Conservation (phyloP, 257 asterid species). For the Rhazya stricta region DNA sequence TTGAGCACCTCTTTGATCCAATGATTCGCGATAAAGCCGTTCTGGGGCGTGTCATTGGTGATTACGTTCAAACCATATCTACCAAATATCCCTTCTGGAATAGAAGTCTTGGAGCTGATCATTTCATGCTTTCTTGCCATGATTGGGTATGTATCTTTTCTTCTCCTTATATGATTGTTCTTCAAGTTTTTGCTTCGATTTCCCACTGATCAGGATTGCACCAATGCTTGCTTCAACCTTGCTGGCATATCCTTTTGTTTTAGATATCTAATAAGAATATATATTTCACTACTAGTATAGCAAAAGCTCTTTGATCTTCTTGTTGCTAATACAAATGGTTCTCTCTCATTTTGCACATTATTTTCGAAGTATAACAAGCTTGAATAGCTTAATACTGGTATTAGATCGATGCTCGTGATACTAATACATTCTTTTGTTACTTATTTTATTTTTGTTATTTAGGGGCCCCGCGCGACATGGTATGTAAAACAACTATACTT, state of each 20-base stretch:
- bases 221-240: no score
- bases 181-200: no score
- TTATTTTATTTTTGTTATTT: background rate
- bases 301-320: no score
- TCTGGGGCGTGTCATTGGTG: conserved; percentile 42
- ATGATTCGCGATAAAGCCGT: conserved; percentile 53
- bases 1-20: conserved; percentile 50
- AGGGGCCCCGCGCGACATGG: conserved; percentile 83
- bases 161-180: no score
- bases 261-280: no score
- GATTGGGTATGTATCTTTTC: conserved; percentile 73
- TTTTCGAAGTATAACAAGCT: background rate
- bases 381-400: background rate
- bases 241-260: no score
- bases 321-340: no score
- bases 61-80: conserved; percentile 41
- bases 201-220: no score
- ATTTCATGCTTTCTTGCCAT: conserved; percentile 91
- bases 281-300: no score
- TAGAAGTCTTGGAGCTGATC: conserved; percentile 67
- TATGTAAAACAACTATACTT: conserved; percentile 51
- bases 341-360: no score
- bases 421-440: background rate
- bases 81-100: conserved; percentile 75
- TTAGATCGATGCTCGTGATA: background rate